phyloP scores from a whole-genome alignment of 1,284 basidiomycete species.

The Rhodotorula mucilaginosa region DNA sequence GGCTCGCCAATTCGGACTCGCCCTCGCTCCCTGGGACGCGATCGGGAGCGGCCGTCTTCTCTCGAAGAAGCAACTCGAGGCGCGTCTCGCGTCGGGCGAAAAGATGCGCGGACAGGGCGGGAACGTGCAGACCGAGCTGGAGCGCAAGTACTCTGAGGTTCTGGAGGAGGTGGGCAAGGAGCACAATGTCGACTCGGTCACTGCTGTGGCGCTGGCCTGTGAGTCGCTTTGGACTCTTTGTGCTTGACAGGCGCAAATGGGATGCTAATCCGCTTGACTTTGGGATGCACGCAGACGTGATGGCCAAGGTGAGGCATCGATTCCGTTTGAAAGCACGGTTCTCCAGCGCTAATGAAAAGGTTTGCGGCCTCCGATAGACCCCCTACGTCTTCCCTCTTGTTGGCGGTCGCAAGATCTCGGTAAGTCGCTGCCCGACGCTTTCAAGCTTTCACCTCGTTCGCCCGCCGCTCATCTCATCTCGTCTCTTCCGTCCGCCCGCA shows the following conservation, averaged over 20 bases:
- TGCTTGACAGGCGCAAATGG: conserved; percentile 51
- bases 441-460: too few species aligned
- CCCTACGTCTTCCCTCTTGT: conserved; percentile 58
- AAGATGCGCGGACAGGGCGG: conserved; percentile 42
- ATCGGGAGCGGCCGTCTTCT: conserved; percentile 55
- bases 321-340: background rate
- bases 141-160: conserved; percentile 9
- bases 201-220: conserved; percentile 15
- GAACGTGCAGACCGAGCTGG: conserved; percentile 49
- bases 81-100: conserved; percentile 53
- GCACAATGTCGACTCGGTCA: conserved; percentile 45
- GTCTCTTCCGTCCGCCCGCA: conserved; percentile 29
- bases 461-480: background rate
- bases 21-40: conserved; percentile 56
- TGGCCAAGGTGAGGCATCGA: conserved; percentile 7
- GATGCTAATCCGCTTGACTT: background rate
- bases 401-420: conserved; percentile 56
- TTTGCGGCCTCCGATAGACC: conserved; percentile 18
- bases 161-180: conserved; percentile 32
- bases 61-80: conserved; percentile 46
- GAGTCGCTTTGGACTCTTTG: conserved; percentile 34
- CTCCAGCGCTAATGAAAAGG: background rate
- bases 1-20: conserved; percentile 54
- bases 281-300: conserved; percentile 25
- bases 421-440: background rate